Evolutionary conservation across 2,329 filamentous ascomycete genomes (phyloP), one percentile per base, ranked within the genome.

Genomic region (Ploettnerulaceae sp.): DNA sequence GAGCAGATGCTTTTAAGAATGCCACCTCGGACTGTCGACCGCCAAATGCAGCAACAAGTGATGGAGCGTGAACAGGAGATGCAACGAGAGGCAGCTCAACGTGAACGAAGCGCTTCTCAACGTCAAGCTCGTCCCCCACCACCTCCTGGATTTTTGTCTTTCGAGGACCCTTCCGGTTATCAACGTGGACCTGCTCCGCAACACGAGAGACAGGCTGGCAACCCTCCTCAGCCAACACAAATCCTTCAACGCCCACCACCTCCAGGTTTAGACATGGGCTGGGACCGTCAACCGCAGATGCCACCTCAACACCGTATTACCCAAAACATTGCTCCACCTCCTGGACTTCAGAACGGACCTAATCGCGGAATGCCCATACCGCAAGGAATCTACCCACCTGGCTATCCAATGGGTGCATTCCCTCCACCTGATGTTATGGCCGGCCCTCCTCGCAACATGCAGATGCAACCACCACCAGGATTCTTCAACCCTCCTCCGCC

Each of bases 241-340:
- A 83, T 84, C 43, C 64, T 84, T 17, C 79, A 83, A 63, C 76
- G 79, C 5, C 78, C 77, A n/a, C 75, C 72, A 11, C 76, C 73
- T 14, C 77, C 77, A 2, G 79, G 80, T 6, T 66, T 84, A 31
- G 79, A 72, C 35, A 75, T 82, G 67, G 75, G 74, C 14, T 61
- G 60, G 60, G 59, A 59, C 14, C 59, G 58, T 37, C 53, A 55
- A 35, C 38, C 51, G n/a, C 59, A 60, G 28, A 43, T 59, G 21
- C 50, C 56, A 9, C 41, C 48, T 31, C 51, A 53, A 35, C 56
- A 53, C 29, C 52, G 53, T 9, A 37, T 53, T 9, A 28, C 47
- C 17, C 71, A 73, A 12, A 75, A 74, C 22, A 80, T 82, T 69
- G 76, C 79, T 25, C 76, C 77, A 18, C 79, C 79, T n/a, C 79